phyloP scores from a whole-genome alignment of 257 asterid species.

The Anisodus acutangulus region DNA sequence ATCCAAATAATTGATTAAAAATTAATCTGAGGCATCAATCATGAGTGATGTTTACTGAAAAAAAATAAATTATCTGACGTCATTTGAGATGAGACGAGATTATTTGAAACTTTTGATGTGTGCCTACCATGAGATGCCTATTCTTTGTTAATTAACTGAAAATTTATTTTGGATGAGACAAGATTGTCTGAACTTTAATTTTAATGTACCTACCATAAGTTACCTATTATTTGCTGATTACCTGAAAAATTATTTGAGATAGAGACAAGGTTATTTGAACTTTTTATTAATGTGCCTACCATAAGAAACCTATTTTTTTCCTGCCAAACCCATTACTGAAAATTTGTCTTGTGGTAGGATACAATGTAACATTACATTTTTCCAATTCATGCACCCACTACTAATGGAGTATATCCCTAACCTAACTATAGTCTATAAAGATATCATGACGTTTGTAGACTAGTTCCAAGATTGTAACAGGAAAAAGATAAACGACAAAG shows the following conservation, averaged over 20 bases:
- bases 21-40: not conserved
- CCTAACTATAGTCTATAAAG: conserved; percentile 21
- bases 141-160: not conserved
- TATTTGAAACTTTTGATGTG: conserved; percentile 15
- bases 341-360: conserved; percentile 27
- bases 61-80: not conserved
- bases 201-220: not conserved
- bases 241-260: not conserved
- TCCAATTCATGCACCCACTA: conserved; percentile 39
- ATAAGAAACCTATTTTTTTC: not conserved
- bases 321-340: conserved; percentile 38
- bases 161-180: conserved; percentile 3
- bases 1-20: not conserved
- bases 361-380: conserved; percentile 25
- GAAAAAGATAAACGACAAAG: not conserved
- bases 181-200: not conserved
- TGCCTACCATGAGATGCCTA: not conserved
- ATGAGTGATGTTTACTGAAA: not conserved
- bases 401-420: not conserved
- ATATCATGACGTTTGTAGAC: conserved; percentile 35
- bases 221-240: not conserved
- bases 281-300: conserved; percentile 22
- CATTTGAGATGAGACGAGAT: conserved; percentile 22
- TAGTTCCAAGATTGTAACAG: conserved; percentile 31
- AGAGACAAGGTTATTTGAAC: conserved; percentile 11